Base-by-base conservation (phyloP, 2,329 filamentous ascomycete species). In the Phyllachora maydis region DNA sequence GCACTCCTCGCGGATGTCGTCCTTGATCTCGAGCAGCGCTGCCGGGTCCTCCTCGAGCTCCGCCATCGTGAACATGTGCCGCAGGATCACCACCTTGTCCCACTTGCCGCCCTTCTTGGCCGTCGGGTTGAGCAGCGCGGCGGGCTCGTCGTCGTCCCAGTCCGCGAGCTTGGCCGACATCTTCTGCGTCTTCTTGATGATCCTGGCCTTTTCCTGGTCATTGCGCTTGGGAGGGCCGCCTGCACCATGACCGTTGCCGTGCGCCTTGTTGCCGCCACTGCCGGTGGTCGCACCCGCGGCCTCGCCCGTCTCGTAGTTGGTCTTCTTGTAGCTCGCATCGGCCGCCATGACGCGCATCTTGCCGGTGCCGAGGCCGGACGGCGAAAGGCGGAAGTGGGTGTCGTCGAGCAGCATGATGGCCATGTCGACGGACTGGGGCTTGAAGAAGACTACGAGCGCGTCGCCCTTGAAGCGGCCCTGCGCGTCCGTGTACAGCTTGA, bases 1-100 rank as follows among this genome's bases (percentile, higher is more conserved):
- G 44, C 81, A 91, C 47, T 92, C 83, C 23, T 92, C 79, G 21
- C 78, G 66, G 26, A 95, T 78, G 42, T 98, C 88, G 43, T 92
- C 76, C 42, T 90, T 90, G 51, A 95, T 91, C 32, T 95, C 85
- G 18, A 90, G 55, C 29, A 90, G 62, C 2, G 75, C 77, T 1
- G 70, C 69, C 2, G 77, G 69, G 38, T 95, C 83, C 40, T 90
- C 77, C 35, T 82, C 71, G 14, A 95, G 58, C 50, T 92, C 79
- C 30, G 72, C 44, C 19, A 85, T 57, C 2, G 81, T 90, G 48
- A 98, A 98, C 74, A 92, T 91, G 49, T 91, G 71, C 41, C 79
- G 79, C 32, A 98, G 52, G 28, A 95, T 71, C 14, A 92, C 83
- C 10, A 78, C 57, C 44, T 83, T 90, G 37, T 83, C 77, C 50